These are phyloP conservation scores for Arabidopsis lyrata DNA, from an alignment of 441 rosid species.

Conservation along the genomic window DNA sequence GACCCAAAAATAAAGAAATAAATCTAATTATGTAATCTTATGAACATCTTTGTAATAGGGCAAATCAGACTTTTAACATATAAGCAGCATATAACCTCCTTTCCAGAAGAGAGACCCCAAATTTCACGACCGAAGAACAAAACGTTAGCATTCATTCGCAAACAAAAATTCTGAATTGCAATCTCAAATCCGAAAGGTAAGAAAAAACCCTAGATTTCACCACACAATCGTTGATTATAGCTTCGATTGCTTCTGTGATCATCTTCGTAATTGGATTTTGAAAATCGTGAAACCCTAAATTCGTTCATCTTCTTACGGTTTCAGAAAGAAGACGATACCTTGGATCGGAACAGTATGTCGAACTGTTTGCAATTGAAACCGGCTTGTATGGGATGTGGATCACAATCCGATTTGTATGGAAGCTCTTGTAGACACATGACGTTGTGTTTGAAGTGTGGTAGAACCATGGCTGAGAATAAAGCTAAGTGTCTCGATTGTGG, in stretches of 20 bases:
- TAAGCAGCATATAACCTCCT: not conserved
- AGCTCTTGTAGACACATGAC: constrained; percentile 88
- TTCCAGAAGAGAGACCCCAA: not conserved
- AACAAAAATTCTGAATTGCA: not conserved
- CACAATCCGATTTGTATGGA: constrained; percentile 69
- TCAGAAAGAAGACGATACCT: constrained; percentile 10
- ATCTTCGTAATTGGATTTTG: constrained; percentile 11
- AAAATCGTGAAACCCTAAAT: constrained; percentile 31
- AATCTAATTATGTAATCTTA: not conserved
- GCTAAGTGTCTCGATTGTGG: constrained; percentile 86
- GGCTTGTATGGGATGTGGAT: constrained; percentile 72
- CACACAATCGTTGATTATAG: not conserved
- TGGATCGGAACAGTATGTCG: constrained; percentile 54
- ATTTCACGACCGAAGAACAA: not conserved
- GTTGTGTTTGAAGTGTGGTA: constrained; percentile 71
- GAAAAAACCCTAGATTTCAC: not conserved
- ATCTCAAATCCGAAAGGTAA: constrained; percentile 40
- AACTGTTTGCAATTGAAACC: constrained; percentile 66
- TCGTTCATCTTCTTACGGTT: not conserved
- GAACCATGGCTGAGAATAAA: constrained; percentile 73
- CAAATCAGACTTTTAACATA: not conserved
- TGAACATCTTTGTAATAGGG: not conserved
- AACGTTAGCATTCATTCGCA: not conserved
- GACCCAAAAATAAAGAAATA: not conserved
- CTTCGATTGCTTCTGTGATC: not conserved